Evolutionary conservation across 2,329 filamentous ascomycete genomes (phyloP).

Genomic region (Neopestalotiopsis rosae): DNA sequence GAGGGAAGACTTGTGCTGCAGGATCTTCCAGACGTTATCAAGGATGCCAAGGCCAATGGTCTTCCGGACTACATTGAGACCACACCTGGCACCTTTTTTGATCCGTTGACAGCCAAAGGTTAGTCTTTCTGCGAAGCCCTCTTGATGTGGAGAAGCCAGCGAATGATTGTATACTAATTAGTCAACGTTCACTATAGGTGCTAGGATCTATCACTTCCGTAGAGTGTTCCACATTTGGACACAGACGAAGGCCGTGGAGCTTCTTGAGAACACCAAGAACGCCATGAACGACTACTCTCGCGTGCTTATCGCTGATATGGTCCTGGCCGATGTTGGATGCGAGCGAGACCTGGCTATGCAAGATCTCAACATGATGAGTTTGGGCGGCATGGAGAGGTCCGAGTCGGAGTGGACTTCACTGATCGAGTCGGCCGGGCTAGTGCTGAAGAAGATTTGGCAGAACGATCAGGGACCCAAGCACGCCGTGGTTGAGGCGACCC

Average conservation of each 20-base stretch:
- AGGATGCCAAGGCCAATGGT: neutral
- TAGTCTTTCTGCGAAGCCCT: too few relatives aligned
- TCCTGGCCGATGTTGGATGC: conserved; percentile 41
- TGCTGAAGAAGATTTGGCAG: neutral
- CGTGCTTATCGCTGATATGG: conserved; percentile 47
- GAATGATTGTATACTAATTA: too few relatives aligned
- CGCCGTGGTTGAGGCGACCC: neutral
- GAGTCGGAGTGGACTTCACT: conserved; percentile 37
- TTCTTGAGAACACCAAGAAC: conserved; percentile 36
- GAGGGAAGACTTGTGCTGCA: neutral
- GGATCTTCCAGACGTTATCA: neutral
- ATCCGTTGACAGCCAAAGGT: neutral
- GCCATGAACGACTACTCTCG: conserved; percentile 40
- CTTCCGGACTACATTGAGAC: neutral
- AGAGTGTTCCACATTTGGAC: conserved; percentile 41
- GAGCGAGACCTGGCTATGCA: conserved; percentile 33
- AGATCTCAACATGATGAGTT: conserved; percentile 39
- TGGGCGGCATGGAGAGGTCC: conserved; percentile 39
- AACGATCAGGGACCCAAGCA: neutral
- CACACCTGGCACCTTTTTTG: neutral
- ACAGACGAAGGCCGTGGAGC: conserved; percentile 33
- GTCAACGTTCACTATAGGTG: neutral
- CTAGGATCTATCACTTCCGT: conserved; percentile 39
- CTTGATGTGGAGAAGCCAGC: too few relatives aligned
- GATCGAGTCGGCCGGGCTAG: conserved; percentile 25